These are phyloP conservation scores for Linanthus parryae DNA, from an alignment of 148 eudicot species.

Conservation along the genomic window DNA sequence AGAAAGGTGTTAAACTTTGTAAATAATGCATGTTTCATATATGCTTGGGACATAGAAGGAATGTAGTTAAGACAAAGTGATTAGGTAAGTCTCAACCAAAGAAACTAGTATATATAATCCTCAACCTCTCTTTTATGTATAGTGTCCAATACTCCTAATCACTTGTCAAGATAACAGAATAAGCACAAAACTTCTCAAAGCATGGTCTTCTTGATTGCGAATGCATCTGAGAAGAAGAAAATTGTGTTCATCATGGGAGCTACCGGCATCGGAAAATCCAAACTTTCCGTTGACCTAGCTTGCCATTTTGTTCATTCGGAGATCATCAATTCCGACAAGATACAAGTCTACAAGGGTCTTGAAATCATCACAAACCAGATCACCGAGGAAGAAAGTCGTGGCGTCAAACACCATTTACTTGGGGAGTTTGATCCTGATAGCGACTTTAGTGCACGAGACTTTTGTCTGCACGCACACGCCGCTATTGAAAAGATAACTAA, in stretches of 20 bases:
- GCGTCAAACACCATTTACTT: slow-evolving; percentile 27
- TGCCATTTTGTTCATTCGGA: slow-evolving; percentile 8
- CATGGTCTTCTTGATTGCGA: too few species aligned
- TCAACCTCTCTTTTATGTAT: too few species aligned
- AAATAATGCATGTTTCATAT: too few species aligned
- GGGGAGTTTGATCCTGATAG: slow-evolving; percentile 18
- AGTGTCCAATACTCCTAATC: too few species aligned
- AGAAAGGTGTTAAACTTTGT: too few species aligned
- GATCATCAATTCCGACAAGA: slow-evolving; percentile 36
- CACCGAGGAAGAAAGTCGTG: slow-evolving; percentile 1
- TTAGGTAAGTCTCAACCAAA: too few species aligned
- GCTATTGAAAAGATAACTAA: slow-evolving; percentile 10
- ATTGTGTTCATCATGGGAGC: slow-evolving; percentile 32
- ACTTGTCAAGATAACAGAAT: too few species aligned
- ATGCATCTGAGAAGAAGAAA: too few species aligned
- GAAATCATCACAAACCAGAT: slow-evolving; percentile 35
- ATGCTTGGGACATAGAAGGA: too few species aligned
- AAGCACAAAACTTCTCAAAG: too few species aligned
- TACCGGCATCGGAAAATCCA: slow-evolving; percentile 31
- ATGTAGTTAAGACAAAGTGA: too few species aligned
- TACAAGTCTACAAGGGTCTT: slow-evolving; percentile 29
- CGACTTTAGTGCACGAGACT: slow-evolving; percentile 16
- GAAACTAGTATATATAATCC: too few species aligned
- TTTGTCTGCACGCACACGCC: not conserved
- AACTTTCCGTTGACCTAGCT: slow-evolving; percentile 23